Percentiles rank a stretch among this genome's conserved stretches.
phyloP scores from a whole-genome alignment of 768 basidiomycete species.

The Dacryopinax primogenitus region DNA sequence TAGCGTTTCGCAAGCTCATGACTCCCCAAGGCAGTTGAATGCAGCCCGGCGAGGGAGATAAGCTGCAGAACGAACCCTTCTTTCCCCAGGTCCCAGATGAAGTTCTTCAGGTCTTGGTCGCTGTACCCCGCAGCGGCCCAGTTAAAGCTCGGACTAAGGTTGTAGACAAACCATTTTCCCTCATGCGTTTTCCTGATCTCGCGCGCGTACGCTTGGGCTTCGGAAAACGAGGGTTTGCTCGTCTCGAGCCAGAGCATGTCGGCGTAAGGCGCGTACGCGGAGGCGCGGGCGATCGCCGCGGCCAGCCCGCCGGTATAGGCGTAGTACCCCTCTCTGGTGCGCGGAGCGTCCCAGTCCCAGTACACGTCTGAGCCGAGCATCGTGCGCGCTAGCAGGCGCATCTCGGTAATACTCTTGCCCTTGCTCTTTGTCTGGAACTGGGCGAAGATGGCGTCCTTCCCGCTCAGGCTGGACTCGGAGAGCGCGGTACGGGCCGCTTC shows the following conservation, averaged over 20 bases:
- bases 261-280: slow-evolving; percentile 71
- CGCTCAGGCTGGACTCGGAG: slow-evolving; percentile 34
- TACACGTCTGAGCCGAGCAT: slow-evolving; percentile 56
- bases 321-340: slow-evolving; percentile 85
- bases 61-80: slow-evolving; percentile 88
- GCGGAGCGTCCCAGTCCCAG: slow-evolving; percentile 87
- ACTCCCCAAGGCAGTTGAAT: slow-evolving; percentile 50
- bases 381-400: slow-evolving; percentile 58
- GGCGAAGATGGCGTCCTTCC: slow-evolving; percentile 44
- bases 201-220: slow-evolving; percentile 66
- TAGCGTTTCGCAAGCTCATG: slow-evolving; percentile 68
- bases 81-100: slow-evolving; percentile 81
- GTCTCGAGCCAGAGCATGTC: slow-evolving; percentile 92
- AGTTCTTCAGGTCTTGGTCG: slow-evolving; percentile 61
- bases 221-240: slow-evolving; percentile 67
- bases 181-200: slow-evolving; percentile 60
- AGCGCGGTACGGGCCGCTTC: slow-evolving; percentile 56
- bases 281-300: slow-evolving; percentile 68
- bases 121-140: slow-evolving; percentile 76
- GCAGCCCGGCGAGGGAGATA: slow-evolving; percentile 80
- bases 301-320: slow-evolving; percentile 62
- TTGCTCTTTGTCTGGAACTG: slow-evolving; percentile 45
- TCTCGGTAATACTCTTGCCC: slow-evolving; percentile 60
- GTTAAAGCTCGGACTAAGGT: slow-evolving; percentile 87
- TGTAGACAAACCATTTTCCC: slow-evolving; percentile 83